Base-by-base conservation (phyloP, 2,329 filamentous ascomycete species). In the Curvularia spicifera region DNA sequence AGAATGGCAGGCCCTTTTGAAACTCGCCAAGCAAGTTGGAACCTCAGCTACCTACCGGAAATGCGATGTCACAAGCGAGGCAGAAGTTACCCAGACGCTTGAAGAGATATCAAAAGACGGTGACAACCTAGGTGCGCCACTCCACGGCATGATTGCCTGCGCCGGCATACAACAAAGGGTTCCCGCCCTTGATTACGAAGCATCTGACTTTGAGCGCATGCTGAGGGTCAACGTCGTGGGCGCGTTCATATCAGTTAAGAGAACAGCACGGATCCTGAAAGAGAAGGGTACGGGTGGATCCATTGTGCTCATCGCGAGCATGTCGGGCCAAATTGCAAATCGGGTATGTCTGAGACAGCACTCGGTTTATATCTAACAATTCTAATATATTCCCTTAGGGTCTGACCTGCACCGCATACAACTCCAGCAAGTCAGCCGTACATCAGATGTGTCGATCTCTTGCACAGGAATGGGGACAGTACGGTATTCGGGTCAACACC, bases 251-350 rank as follows among this genome's bases (percentile, higher is more conserved):
- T 67, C 72, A 4, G 74, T 73, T 2, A 75, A 76, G 61, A 65
- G 68, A 26, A 70, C 67, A 13, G 73, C 74, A 1, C 65, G 65
- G 9, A 69, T 74, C 74, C 87, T 91, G 84, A 79, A 87, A 22
- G 82, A 83, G 50, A 80, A 85, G 28, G 75, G 78, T 7, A 73
- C 78, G 26, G 78, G 80, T 5, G 87, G 88, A 0, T 89, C 85
- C 71, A 84, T 91, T 59, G 85, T 86, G 13, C 76, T 91, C 69
- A 88, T 91, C 24, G 60, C 60, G 5, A 57, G 52, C 26, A 63
- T 63, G 60, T 60, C 57, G 7, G 60, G 60, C 12, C 58, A 63
- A 33, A 44, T 63, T 29, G 60, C 60, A n/a, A 63, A 63, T 29
- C 44, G 60, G 51, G 60, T 63, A 42, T 13, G 51, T 53, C 29